Percentiles rank a stretch among this genome's conserved stretches.
These are phyloP conservation scores for Ascochyta pisi DNA, from an alignment of 2,329 filamentous ascomycete genomes.

Conservation along the genomic window DNA sequence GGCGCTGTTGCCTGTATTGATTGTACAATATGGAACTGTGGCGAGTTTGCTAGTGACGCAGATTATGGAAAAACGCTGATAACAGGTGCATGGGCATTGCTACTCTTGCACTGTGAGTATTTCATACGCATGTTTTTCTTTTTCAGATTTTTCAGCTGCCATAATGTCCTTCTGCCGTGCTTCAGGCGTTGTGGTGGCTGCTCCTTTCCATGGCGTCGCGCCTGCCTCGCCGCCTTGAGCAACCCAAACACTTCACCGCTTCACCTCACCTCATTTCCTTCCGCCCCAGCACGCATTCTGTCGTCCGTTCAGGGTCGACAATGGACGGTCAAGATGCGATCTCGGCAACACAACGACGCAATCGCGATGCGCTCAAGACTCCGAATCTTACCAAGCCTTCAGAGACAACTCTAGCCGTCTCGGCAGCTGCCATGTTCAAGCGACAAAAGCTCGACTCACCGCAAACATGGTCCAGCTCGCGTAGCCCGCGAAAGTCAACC, in stretches of 20 bases:
- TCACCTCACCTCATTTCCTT: not conserved
- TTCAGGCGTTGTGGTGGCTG: not conserved
- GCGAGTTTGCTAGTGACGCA: not conserved
- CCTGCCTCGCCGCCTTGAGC: not conserved
- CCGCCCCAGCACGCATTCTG: not conserved
- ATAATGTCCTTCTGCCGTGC: not conserved
- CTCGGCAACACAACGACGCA: not conserved
- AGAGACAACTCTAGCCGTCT: conserved; percentile 22
- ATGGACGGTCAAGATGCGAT: not conserved
- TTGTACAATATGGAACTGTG: conserved; percentile 8
- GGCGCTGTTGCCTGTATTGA: not conserved
- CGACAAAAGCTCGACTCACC: conserved; percentile 5
- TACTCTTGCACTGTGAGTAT: not conserved
- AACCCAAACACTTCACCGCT: not conserved
- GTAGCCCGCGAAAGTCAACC: conserved; percentile 14
- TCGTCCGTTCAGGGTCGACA: not conserved
- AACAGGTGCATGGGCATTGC: not conserved
- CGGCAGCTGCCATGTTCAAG: conserved; percentile 37
- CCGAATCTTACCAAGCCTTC: not conserved
- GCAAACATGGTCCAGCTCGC: conserved; percentile 14
- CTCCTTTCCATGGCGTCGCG: not conserved
- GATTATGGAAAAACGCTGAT: not conserved
- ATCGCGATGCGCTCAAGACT: not conserved
- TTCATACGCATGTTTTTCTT: not conserved
- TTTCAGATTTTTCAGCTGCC: not conserved